Evolutionary conservation across 2,329 filamentous ascomycete species (phyloP), one percentile per base, ranked within the genome.

Genomic region (Fusarium proliferatum): DNA sequence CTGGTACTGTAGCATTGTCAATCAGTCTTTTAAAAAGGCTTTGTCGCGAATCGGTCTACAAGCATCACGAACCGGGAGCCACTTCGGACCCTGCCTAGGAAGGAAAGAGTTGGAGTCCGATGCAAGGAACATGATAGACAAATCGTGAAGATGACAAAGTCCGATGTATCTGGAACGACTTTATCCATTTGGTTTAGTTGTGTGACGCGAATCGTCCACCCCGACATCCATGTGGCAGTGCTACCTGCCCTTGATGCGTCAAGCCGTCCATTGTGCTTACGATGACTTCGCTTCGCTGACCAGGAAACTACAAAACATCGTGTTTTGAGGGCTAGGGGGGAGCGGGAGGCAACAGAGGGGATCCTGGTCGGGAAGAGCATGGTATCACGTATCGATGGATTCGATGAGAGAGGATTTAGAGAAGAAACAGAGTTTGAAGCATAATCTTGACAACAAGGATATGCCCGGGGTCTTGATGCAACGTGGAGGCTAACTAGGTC

Each of bases 351-450:
- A 41, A 38, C n/a, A 56, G 38, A 64, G 23, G 57, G n/a, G n/a
- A 57, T 69, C 58, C 56, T 41, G n/a, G 64, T 38, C 6, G 38
- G n/a, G 23, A 33, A 60, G 26, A 53, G 30, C 33, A 28, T 28
- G 36, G 26, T 53, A 39, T 26, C 38, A 39, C 51, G 13, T 16
- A 53, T 38, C n/a, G 34, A 53, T 39, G 23, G 34, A 28, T 21
- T 23, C n/a, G n/a, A 23, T 17, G 48, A 51, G 34, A 51, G 30
- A 38, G 6, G 34, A 39, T 53, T 28, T 38, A 43, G 39, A 48
- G 26, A 33, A 43, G 46, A 45, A 53, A 48, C 41, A 67, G 64
- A 63, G 49, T 69, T 56, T 51, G 51, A 46, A 51, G 36, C 26
- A 42, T 33, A 58, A 36, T 56, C 49, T 49, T 36, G 23, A 36